A percentile compares a stretch with the other conserved stretches of the same genome.
Evolutionary conservation across 108 stramenopile genomes (phyloP).

Genomic region (Aurantiochytrium sp.): DNA sequence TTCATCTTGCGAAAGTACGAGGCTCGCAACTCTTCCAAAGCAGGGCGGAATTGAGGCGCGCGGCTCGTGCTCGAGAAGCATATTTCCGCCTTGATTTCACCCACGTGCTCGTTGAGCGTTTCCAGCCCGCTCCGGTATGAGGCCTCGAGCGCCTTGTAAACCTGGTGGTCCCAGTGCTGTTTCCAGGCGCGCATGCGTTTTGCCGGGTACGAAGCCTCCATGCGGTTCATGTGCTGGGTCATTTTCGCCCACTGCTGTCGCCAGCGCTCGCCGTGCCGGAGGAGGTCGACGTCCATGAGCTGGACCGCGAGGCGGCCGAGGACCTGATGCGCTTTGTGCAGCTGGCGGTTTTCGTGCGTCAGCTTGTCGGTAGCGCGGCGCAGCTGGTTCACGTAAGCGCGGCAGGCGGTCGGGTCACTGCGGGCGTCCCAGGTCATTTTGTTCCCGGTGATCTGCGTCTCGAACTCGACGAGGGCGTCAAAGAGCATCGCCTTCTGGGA

Average conservation of each 20-base stretch:
- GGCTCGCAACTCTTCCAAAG: conserved; percentile 57
- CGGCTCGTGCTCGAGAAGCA: conserved; percentile 25
- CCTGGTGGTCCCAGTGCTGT: conserved; percentile 61
- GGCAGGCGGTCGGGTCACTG: conserved; percentile 50
- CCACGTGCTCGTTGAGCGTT: conserved; percentile 54
- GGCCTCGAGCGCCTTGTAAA: conserved; percentile 64
- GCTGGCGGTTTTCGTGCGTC: conserved; percentile 50
- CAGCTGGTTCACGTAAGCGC: conserved; percentile 53
- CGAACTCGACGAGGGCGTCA: conserved; percentile 56
- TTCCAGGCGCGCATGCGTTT: conserved; percentile 51
- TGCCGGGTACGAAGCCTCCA: conserved; percentile 39
- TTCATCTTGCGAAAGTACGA: conserved; percentile 60
- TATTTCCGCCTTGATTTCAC: conserved; percentile 52
- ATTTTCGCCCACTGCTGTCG: conserved; percentile 42
- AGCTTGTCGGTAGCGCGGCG: conserved; percentile 57
- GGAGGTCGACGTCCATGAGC: conserved; percentile 53
- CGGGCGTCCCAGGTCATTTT: conserved; percentile 35
- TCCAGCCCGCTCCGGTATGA: conserved; percentile 59
- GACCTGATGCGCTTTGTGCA: conserved; percentile 47
- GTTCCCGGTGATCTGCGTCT: conserved; percentile 46
- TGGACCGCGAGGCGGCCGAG: conserved; percentile 6
- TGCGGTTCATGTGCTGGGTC: conserved; percentile 30
- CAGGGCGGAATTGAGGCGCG: conserved; percentile 50
- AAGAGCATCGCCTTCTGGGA: conserved; percentile 60
- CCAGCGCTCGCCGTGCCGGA: conserved; percentile 50